Evolutionary conservation across 1,139 yeast genomes (phyloP), one percentile per base, ranked within the genome.

Genomic region (Eremothecium cymbalariae): DNA sequence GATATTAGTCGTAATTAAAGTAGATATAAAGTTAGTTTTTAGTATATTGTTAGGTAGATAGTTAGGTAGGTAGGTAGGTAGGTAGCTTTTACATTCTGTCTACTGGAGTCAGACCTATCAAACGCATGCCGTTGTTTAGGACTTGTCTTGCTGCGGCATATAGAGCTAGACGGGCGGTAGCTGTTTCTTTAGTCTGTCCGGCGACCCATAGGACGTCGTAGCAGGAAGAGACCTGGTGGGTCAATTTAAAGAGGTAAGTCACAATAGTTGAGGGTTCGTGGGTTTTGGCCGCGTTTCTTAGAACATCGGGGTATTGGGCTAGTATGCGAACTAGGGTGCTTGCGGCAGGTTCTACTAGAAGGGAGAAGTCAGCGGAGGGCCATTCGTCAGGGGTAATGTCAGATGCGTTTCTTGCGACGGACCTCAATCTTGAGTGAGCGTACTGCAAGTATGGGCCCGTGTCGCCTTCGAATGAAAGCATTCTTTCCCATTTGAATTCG

Each of bases 401-500:
- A 6, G 59, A 44, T 17, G 94, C 76, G 50, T 84, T 86, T 68
- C 98, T 82, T 65, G 85, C 90, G 53, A 90, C 88, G 3, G 97
- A 88, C 65, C 93, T 76, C 59, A 90, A 76, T 64, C 99, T 84
- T 27, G 98, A 86, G 65, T 90, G 99, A 32, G 99, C 98, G 57
- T 90, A 90, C 65, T 90, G 98, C 62, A 90, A 73, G 67, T 93
- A 90, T 43, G 99, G 98, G 58, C 99, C 99, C 42, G 99, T 90
- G 63, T 90, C 99, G 64, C 99, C 99, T 70, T 90, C 99, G 50
- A 93, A 88, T 5, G 96, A 85, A 33, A 84, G 72, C 97, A 90
- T 90, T 69, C 99, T 83, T 54, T 83, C 88, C 99, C 98, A 90
- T 64, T 86, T 84, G 65, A 93, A 93, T 52, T 80, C 86, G 65